These are phyloP conservation scores for Salicornia ramosissima DNA, from an alignment of 148 eudicot genomes.

Conservation along the genomic window DNA sequence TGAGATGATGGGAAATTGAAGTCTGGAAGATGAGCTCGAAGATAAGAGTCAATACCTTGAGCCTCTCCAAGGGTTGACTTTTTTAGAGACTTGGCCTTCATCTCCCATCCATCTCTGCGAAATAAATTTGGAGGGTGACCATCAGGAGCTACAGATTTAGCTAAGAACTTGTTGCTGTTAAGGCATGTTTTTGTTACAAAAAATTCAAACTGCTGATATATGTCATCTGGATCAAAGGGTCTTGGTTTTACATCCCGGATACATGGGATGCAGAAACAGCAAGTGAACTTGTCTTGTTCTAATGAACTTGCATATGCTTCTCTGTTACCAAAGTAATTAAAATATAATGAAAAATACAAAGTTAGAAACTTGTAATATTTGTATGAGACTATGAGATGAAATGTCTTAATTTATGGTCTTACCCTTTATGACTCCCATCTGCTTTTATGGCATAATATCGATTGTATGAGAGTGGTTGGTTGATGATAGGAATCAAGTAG, in stretches of 20 bases:
- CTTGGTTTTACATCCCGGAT: slow-evolving; percentile 23
- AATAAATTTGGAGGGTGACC: slow-evolving; percentile 47
- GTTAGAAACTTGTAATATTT: background rate
- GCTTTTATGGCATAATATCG: slow-evolving; percentile 34
- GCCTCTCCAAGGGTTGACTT: slow-evolving; percentile 38
- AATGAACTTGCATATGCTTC: slow-evolving; percentile 23
- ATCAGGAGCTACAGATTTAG: slow-evolving; percentile 42
- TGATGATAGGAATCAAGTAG: slow-evolving; percentile 33
- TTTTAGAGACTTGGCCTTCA: slow-evolving; percentile 28
- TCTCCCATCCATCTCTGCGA: slow-evolving; percentile 32
- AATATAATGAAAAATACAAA: background rate
- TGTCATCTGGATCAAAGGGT: slow-evolving; percentile 20
- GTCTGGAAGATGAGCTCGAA: slow-evolving; percentile 38
- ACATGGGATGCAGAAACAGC: slow-evolving; percentile 10
- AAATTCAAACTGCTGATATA: slow-evolving; percentile 54
- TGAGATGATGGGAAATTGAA: slow-evolving; percentile 21
- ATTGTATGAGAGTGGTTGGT: slow-evolving; percentile 32
- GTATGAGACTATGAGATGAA: background rate
- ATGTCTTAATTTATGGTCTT: background rate
- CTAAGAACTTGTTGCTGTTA: slow-evolving; percentile 13
- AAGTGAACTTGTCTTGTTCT: slow-evolving; percentile 10
- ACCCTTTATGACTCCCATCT: slow-evolving; percentile 33
- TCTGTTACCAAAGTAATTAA: background rate
- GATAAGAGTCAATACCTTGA: slow-evolving; percentile 13
- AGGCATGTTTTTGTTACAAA: slow-evolving; percentile 4